Conservation (phyloP, 805 yeast genomes). For the Ascoidea tarda region DNA sequence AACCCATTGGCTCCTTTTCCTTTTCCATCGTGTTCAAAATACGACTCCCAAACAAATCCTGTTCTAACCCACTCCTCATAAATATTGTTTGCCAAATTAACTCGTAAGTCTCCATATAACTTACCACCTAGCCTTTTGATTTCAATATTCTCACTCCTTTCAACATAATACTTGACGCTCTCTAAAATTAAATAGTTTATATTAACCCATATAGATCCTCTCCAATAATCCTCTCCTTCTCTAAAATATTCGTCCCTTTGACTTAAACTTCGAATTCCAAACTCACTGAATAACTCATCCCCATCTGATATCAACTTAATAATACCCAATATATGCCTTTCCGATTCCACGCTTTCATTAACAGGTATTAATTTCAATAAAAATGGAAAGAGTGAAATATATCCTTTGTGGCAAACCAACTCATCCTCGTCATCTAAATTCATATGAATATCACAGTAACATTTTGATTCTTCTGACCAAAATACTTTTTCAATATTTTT, state of each 20-base stretch:
- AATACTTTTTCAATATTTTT: slow-evolving; percentile 59
- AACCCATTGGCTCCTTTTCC: slow-evolving; percentile 81
- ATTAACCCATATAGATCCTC: slow-evolving; percentile 88
- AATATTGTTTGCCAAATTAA: slow-evolving; percentile 55
- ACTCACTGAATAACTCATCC: slow-evolving; percentile 60
- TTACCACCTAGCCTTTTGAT: slow-evolving; percentile 25
- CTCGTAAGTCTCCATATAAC: slow-evolving; percentile 45
- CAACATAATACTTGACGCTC: slow-evolving; percentile 42
- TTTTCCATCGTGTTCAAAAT: slow-evolving; percentile 60
- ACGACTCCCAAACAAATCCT: slow-evolving; percentile 87
- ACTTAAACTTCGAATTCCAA: slow-evolving; percentile 73
- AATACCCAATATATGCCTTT: slow-evolving; percentile 19
- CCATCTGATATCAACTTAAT: slow-evolving; percentile 53
- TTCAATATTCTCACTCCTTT: slow-evolving; percentile 12
- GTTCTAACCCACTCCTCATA: slow-evolving; percentile 55
- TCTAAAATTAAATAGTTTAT: slow-evolving; percentile 77
- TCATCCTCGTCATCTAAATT: slow-evolving; percentile 56
- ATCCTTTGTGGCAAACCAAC: slow-evolving; percentile 81
- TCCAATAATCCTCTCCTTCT: slow-evolving; percentile 86
- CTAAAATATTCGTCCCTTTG: slow-evolving; percentile 50
- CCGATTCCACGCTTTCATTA: slow-evolving; percentile 24
- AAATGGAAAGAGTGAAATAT: slow-evolving; percentile 78
- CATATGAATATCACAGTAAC: slow-evolving; percentile 76
- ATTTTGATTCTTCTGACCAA: slow-evolving; percentile 55
- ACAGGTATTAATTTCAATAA: slow-evolving; percentile 48